Conservation (phyloP, 2,329 filamentous ascomycete species). For the Talaromyces sp. region DNA sequence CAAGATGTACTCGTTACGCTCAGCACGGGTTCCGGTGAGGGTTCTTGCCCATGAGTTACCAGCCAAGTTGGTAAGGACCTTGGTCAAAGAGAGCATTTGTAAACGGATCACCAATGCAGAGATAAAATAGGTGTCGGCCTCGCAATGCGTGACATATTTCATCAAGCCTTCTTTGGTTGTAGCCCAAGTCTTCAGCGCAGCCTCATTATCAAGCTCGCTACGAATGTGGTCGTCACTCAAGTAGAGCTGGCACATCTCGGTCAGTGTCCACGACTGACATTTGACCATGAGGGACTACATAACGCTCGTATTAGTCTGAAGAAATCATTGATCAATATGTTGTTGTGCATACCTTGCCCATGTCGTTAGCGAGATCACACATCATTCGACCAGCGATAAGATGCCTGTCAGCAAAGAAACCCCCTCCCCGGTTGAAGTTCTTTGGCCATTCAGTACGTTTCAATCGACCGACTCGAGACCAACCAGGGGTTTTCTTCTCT, state of each 20-base stretch:
- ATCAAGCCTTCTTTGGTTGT: conserved; percentile 78
- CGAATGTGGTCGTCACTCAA: conserved; percentile 69
- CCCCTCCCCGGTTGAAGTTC: conserved; percentile 78
- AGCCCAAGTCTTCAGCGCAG: conserved; percentile 81
- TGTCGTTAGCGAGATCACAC: conserved; percentile 92
- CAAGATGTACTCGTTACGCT: conserved; percentile 98
- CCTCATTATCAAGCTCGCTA: conserved; percentile 84
- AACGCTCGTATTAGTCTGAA: conserved; percentile 24
- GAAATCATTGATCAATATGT: not conserved
- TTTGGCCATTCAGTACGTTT: conserved; percentile 82
- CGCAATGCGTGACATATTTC: conserved; percentile 90
- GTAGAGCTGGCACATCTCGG: conserved; percentile 94
- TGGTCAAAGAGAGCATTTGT: conserved; percentile 89
- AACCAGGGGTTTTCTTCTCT: conserved; percentile 87
- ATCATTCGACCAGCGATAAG: conserved; percentile 83
- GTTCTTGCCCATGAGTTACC: conserved; percentile 98
- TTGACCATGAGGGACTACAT: conserved; percentile 82
- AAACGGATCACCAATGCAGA: conserved; percentile 83
- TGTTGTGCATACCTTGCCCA: conserved; percentile 65
- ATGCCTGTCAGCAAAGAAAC: conserved; percentile 90
- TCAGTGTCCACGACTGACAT: conserved; percentile 96
- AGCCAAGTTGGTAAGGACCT: conserved; percentile 91
- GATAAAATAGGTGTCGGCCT: conserved; percentile 94
- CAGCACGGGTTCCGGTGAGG: conserved; percentile 88
- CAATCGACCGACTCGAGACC: conserved; percentile 88